phyloP scores from a whole-genome alignment of 768 basidiomycete species.

The Pleurotus citrinopileatus region DNA sequence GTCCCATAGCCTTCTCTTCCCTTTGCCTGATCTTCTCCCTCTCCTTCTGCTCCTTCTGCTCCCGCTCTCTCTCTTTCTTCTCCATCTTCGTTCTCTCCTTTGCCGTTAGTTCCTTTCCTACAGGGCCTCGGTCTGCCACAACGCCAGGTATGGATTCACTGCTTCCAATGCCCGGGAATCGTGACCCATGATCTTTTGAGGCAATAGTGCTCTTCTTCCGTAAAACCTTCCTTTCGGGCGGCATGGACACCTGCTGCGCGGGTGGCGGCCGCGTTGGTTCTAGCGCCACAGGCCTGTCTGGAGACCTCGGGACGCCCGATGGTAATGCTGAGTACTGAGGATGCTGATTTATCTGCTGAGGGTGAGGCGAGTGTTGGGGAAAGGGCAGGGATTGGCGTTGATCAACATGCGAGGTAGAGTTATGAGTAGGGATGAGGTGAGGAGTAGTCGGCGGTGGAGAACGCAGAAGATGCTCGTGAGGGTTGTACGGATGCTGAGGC shows the following conservation, averaged over 20 bases:
- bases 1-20: neutral
- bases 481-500: neutral
- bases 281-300: no score
- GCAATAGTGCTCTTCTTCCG: neutral
- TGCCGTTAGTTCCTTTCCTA: neutral
- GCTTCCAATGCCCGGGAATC: neutral
- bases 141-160: neutral
- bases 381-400: neutral
- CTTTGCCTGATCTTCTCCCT: neutral
- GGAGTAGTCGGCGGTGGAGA: neutral
- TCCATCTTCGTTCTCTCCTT: conserved; percentile 1
- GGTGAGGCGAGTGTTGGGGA: no score
- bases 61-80: conserved; percentile 2
- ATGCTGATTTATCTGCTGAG: no score
- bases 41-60: conserved; percentile 1
- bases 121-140: neutral
- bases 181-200: neutral
- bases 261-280: neutral
- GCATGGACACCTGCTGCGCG: neutral
- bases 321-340: no score
- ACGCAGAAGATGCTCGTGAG: neutral
- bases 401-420: neutral
- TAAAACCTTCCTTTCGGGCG: neutral
- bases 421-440: neutral
- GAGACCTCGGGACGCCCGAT: no score